Conservation (phyloP, 768 basidiomycete species). For the Roridomyces roridus region DNA sequence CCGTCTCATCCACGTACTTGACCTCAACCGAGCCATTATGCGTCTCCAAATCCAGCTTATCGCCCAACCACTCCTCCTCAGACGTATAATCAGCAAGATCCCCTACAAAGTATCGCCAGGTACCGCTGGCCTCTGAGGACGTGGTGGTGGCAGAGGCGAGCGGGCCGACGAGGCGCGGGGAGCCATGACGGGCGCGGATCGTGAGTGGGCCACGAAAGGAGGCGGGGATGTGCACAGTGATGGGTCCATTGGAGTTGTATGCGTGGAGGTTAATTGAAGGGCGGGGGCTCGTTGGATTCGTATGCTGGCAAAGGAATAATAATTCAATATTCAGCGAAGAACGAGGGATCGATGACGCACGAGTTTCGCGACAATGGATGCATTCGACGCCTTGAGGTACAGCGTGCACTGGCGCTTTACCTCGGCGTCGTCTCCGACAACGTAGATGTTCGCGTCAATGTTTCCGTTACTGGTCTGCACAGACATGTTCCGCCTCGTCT, state of each 20-base stretch:
- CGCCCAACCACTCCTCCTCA: conserved; percentile 42
- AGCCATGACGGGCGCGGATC: conserved; percentile 39
- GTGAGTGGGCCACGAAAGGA: conserved; percentile 46
- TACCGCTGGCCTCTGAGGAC: conserved; percentile 38
- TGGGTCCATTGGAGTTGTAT: conserved; percentile 35
- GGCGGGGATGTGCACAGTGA: conserved; percentile 44
- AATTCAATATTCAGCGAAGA: too few species aligned
- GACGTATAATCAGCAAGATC: conserved; percentile 38
- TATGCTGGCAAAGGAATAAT: neutral
- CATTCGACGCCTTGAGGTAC: conserved; percentile 33
- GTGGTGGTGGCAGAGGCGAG: conserved; percentile 36
- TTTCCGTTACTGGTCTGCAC: conserved; percentile 39
- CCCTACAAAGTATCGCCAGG: conserved; percentile 48
- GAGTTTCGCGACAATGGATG: conserved; percentile 25
- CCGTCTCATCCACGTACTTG: conserved; percentile 43
- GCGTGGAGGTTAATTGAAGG: conserved; percentile 33
- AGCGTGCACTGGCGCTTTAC: conserved; percentile 22
- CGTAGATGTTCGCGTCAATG: conserved; percentile 47
- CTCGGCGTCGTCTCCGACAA: conserved; percentile 28
- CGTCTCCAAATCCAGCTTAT: conserved; percentile 43
- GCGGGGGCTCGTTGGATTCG: conserved; percentile 15
- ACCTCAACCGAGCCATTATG: conserved; percentile 44
- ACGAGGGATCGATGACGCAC: neutral
- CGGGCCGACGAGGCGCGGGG: conserved; percentile 39
- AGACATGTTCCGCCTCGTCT: conserved; percentile 44